Percentiles rank a stretch among this genome's conserved stretches.
Conservation (phyloP, 768 basidiomycete genomes). For the Mycena albidolilacea region DNA sequence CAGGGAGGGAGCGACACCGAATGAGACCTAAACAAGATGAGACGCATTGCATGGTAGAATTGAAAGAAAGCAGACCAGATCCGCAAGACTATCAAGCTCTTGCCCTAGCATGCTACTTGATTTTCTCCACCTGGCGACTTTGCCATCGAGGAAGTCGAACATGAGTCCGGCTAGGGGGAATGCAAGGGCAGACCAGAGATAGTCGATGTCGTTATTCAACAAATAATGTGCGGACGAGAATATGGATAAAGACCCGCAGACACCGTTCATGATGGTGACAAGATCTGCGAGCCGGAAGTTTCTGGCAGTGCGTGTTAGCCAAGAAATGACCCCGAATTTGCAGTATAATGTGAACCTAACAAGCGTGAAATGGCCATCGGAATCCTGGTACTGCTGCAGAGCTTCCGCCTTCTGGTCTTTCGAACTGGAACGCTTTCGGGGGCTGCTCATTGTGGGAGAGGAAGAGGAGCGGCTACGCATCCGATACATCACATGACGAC, state of each 20-base stretch:
- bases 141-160: constrained; percentile 98
- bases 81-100: constrained; percentile 96
- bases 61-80: constrained; percentile 74
- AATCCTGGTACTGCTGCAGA: constrained; percentile 88
- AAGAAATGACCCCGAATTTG: constrained; percentile 29
- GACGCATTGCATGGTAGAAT: constrained; percentile 5
- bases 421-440: constrained; percentile 59
- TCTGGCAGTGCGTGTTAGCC: constrained; percentile 58
- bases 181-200: constrained; percentile 88
- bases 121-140: constrained; percentile 97
- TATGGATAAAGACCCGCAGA: constrained; percentile 96
- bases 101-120: constrained; percentile 97
- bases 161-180: constrained; percentile 95
- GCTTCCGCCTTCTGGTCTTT: constrained; percentile 56
- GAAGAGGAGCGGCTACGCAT: constrained; percentile 14
- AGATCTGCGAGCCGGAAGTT: constrained; percentile 98
- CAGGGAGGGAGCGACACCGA: constrained; percentile 97
- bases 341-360: constrained; percentile 77
- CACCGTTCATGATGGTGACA: constrained; percentile 98
- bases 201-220: constrained; percentile 80
- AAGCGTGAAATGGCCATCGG: constrained; percentile 96
- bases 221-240: constrained; percentile 95
- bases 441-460: constrained; percentile 59
- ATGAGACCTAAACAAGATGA: constrained; percentile 80
- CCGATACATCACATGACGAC: not conserved